Conservation (phyloP, 306 rosid genomes). For the Arachis stenosperma region DNA sequence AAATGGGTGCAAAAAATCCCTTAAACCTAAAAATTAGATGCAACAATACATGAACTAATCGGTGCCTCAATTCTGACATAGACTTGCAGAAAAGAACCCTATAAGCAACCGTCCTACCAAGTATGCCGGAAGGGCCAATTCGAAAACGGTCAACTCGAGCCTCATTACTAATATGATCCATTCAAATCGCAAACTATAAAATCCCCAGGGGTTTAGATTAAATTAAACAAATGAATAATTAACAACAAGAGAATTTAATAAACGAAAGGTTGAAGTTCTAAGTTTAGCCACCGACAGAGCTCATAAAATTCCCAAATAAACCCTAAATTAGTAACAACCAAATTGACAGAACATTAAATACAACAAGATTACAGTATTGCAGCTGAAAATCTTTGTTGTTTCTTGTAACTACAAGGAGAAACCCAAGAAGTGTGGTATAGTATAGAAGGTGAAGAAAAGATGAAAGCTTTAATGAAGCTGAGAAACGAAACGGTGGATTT, state of each 20-base stretch:
- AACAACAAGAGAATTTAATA: too few species aligned
- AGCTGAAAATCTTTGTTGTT: slow-evolving; percentile 27
- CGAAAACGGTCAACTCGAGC: slow-evolving; percentile 81
- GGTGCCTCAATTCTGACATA: slow-evolving; percentile 68
- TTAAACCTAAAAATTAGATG: slow-evolving; percentile 53
- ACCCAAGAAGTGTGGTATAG: slow-evolving; percentile 8
- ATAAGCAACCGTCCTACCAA: slow-evolving; percentile 84
- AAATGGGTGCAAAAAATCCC: slow-evolving; percentile 53
- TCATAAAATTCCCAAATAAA: slow-evolving; percentile 10
- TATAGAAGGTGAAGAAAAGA: slow-evolving; percentile 8
- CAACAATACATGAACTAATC: slow-evolving; percentile 51
- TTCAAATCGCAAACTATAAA: slow-evolving; percentile 11
- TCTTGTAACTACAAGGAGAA: slow-evolving; percentile 27
- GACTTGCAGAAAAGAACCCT: slow-evolving; percentile 85
- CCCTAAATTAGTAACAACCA: slow-evolving; percentile 18
- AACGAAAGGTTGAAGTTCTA: background rate
- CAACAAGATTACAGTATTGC: slow-evolving; percentile 2
- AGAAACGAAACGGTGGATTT: slow-evolving; percentile 6
- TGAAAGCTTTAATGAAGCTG: slow-evolving; percentile 29
- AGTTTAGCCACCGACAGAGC: background rate
- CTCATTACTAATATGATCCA: slow-evolving; percentile 89
- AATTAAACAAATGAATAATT: too few species aligned
- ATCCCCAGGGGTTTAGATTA: too few species aligned
- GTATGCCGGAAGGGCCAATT: slow-evolving; percentile 83
- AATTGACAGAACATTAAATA: background rate